Conservation (phyloP, 2,329 filamentous ascomycete species). For the Exophiala bonariae region DNA sequence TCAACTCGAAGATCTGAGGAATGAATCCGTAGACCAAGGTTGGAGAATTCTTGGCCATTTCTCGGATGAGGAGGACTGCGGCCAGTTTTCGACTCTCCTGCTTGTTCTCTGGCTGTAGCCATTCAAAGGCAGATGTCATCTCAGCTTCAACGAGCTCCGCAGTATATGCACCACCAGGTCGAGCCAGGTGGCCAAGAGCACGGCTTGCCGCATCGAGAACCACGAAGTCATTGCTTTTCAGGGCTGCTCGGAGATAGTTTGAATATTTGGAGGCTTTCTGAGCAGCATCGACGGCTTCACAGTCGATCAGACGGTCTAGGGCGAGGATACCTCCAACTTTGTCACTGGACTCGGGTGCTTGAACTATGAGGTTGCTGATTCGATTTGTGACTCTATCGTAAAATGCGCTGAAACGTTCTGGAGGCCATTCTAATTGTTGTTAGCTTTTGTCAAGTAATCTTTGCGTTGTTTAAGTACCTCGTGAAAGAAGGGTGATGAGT, state of each 20-base stretch:
- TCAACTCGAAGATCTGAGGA: conserved; percentile 89
- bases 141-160: conserved; percentile 96
- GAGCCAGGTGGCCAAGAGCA: conserved; percentile 84
- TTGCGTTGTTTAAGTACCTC: conserved; percentile 38
- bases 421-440: conserved; percentile 64
- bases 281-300: conserved; percentile 90
- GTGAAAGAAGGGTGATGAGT: conserved; percentile 45
- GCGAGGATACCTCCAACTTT: conserved; percentile 89
- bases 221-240: conserved; percentile 86
- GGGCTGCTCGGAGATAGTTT: conserved; percentile 80
- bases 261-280: conserved; percentile 94
- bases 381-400: conserved; percentile 67
- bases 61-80: conserved; percentile 84
- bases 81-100: conserved; percentile 92
- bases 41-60: conserved; percentile 87
- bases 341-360: conserved; percentile 83
- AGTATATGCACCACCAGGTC: conserved; percentile 88
- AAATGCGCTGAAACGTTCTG: conserved; percentile 74
- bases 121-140: conserved; percentile 93
- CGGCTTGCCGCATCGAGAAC: conserved; percentile 89
- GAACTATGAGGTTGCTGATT: conserved; percentile 73
- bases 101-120: conserved; percentile 84
- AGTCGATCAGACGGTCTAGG: conserved; percentile 89
- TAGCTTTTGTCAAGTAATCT: conserved; percentile 5
- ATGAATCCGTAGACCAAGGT: conserved; percentile 96